These are phyloP conservation scores for Corylus avellana DNA, from an alignment of 306 rosid genomes.

Conservation along the genomic window DNA sequence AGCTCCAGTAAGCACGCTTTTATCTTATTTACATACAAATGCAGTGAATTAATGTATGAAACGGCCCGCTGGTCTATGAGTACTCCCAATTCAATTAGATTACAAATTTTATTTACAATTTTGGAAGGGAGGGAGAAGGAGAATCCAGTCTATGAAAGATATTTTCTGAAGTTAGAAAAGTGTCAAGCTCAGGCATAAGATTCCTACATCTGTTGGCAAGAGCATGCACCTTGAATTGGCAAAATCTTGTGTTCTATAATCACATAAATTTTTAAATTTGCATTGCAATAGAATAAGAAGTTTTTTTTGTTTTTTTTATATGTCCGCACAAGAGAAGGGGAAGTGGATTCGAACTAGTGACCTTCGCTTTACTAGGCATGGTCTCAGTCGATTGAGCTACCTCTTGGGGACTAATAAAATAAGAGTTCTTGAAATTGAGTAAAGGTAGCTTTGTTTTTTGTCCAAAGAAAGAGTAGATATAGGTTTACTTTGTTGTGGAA, in stretches of 20 bases:
- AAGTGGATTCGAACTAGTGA: too few species aligned
- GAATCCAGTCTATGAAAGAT: not conserved
- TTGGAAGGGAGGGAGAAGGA: not conserved
- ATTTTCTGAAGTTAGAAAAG: not conserved
- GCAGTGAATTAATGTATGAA: not conserved
- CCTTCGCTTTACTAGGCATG: too few species aligned
- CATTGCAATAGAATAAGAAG: not conserved
- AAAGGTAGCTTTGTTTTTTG: not conserved
- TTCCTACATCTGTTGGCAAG: not conserved
- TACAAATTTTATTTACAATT: not conserved
- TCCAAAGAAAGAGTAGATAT: not conserved
- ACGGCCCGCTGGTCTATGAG: not conserved
- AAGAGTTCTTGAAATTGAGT: not conserved
- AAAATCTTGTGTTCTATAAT: not conserved
- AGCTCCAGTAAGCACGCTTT: not conserved
- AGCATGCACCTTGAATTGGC: too few species aligned
- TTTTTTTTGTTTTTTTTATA: too few species aligned
- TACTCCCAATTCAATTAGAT: not conserved
- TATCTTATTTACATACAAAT: not conserved
- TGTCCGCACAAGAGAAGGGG: too few species aligned
- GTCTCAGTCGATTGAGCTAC: too few species aligned
- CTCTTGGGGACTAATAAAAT: too few species aligned
- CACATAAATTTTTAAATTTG: not conserved
- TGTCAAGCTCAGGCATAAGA: not conserved
- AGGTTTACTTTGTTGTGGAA: not conserved